Conservation (phyloP, 495 filamentous ascomycete genomes). For the Xylaria palmicola region DNA sequence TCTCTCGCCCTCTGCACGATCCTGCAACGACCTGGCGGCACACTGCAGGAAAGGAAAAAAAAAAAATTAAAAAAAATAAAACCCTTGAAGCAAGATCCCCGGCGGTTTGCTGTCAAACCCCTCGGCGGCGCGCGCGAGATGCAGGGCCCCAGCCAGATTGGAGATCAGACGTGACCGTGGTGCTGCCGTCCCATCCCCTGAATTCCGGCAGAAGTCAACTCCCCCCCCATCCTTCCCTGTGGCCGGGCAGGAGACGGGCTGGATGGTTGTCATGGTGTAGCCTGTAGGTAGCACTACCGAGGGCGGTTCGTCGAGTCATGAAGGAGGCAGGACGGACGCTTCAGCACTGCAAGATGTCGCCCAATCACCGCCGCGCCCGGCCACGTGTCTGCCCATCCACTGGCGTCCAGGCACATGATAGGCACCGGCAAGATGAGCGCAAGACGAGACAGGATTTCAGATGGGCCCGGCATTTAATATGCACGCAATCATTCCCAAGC, state of each 20-base stretch:
- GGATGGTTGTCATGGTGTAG: no score
- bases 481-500: slow-evolving; percentile 12
- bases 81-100: background rate
- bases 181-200: background rate
- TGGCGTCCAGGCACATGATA: no score
- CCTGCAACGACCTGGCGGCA: no score
- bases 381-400: slow-evolving; percentile 11
- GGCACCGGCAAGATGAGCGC: no score
- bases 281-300: no score
- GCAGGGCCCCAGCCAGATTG: slow-evolving; percentile 1
- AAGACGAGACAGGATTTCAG: background rate
- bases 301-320: no score
- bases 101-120: slow-evolving; percentile 1
- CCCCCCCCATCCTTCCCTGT: background rate
- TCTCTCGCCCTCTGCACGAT: background rate
- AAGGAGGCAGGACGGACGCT: background rate
- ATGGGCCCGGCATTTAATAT: slow-evolving; percentile 14
- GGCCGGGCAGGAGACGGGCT: background rate
- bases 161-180: slow-evolving; percentile 8
- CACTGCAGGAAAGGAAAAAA: no score
- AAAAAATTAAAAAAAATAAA: no score
- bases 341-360: background rate
- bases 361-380: background rate
- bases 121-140: no score
- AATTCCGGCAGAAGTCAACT: slow-evolving; percentile 12